phyloP scores from a whole-genome alignment of 192 early-diverging fungal species.

The Coemansia sp. region DNA sequence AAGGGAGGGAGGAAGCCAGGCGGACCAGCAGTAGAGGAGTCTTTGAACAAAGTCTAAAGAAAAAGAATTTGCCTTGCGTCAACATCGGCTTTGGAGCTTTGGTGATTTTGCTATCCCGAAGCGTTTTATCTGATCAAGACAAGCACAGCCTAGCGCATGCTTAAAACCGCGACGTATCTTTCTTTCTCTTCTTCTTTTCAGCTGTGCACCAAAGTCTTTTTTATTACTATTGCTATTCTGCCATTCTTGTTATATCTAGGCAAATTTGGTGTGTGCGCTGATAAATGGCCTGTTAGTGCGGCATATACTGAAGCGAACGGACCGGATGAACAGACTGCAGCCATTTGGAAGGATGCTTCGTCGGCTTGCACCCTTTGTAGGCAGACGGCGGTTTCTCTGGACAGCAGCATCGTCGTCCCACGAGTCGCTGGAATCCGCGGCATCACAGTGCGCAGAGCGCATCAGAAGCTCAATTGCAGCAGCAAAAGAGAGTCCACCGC shows the following conservation, averaged over 20 bases:
- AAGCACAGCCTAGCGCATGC: too few species aligned
- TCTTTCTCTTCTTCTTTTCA: neutral
- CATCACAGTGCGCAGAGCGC: slow-evolving; percentile 6
- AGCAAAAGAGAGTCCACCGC: neutral
- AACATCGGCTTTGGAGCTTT: too few species aligned
- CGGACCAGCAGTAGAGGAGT: too few species aligned
- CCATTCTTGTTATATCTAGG: too few species aligned
- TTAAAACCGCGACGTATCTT: neutral
- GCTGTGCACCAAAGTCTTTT: too few species aligned
- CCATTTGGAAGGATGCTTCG: neutral
- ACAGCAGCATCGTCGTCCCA: slow-evolving; percentile 27
- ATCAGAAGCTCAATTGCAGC: neutral
- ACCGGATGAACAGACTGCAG: neutral
- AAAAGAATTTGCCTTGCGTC: neutral
- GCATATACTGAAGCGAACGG: too few species aligned
- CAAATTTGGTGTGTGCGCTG: too few species aligned
- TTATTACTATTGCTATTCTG: too few species aligned
- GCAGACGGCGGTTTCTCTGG: slow-evolving; percentile 25
- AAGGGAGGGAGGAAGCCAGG: too few species aligned
- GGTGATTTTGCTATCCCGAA: too few species aligned
- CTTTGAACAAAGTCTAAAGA: neutral
- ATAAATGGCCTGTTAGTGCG: too few species aligned
- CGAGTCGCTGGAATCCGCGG: slow-evolving; percentile 12
- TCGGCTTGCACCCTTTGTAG: neutral
- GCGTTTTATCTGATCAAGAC: too few species aligned